Base-by-base conservation (phyloP, 768 basidiomycete genomes). In the Phlegmacium glaucopus region DNA sequence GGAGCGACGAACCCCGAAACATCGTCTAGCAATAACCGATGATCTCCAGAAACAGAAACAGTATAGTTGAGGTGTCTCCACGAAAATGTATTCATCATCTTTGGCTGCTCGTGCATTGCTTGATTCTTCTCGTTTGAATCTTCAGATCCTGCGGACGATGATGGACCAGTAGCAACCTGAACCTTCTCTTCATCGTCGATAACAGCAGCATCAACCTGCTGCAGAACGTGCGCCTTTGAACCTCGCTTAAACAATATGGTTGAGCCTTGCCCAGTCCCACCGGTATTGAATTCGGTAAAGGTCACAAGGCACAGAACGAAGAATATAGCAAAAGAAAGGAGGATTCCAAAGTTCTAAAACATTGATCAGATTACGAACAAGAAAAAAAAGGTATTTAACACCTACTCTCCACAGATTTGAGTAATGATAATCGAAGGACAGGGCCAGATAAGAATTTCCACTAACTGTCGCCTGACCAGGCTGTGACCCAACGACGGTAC, bases 1-100 rank as follows among this genome's bases (percentile, higher is more conserved):
- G 90, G 91, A n/a, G 79, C 79, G 28, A 90, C 88, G 61, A 77
- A 93, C 0, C 90, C 90, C 15, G 81, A 85, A 15, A 93, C 72
- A 36, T 88, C 77, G 48, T 86, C 72, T 35, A 91, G 71, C 1
- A 92, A 70, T 29, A 60, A 67, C 40, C 78, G 69, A 26, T 46
- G 51, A 1, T 74, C 78, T 4, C 71, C 72, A 8, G 64, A 47
- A 12, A 83, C 71, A 1, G 77, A 76, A 0, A 92, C 81, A 28
- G 76, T 79, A 59, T 93, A 94, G 50, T 73, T 67, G 38, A 90
- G 51, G 49, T 82, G 71, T 47, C 82, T 74, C 86, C 88, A 95
- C 1, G 92, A 88, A 67, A 95, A 94, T 9, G 84, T 71, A 55
- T 85, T 75, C 11, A 41, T 27, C 40, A 38, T 27, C 9, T 18